Conservation (phyloP, 116 monocot species). For the Papilionanthe hybrid region DNA sequence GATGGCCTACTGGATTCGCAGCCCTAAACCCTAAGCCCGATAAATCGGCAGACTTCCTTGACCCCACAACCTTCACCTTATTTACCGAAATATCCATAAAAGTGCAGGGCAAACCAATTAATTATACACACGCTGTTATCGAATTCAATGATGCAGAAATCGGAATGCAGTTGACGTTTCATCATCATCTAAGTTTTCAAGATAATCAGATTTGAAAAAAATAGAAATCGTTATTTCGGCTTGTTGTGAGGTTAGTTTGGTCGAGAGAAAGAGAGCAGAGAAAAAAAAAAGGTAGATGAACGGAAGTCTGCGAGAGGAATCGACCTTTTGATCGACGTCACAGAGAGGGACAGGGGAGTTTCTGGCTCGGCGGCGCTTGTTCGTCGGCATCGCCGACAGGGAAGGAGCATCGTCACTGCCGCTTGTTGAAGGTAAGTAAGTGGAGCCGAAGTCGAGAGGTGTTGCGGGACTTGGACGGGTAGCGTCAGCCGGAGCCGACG, state of each 20-base stretch:
- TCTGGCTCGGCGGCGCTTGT: not conserved
- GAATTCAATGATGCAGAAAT: not conserved
- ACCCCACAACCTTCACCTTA: not conserved
- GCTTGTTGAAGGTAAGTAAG: not conserved
- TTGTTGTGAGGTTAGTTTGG: not conserved
- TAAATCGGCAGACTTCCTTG: not conserved
- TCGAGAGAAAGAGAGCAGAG: not conserved
- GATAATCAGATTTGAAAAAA: not conserved
- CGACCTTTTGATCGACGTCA: constrained; percentile 1
- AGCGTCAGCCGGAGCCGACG: not conserved
- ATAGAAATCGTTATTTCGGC: not conserved
- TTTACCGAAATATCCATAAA: not conserved
- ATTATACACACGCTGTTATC: not conserved
- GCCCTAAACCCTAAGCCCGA: not conserved
- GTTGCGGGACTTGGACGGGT: constrained; percentile 5
- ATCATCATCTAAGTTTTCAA: not conserved
- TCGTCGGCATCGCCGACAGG: not conserved
- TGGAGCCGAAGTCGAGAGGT: not conserved
- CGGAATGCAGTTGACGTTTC: not conserved
- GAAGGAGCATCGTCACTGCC: constrained; percentile 1
- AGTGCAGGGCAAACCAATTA: not conserved
- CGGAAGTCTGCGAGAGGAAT: not conserved
- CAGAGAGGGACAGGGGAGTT: not conserved
- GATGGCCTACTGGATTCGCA: not conserved
- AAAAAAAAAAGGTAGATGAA: not conserved